Base-by-base conservation (phyloP, 1,284 basidiomycete genomes). In the Chiua sp. region DNA sequence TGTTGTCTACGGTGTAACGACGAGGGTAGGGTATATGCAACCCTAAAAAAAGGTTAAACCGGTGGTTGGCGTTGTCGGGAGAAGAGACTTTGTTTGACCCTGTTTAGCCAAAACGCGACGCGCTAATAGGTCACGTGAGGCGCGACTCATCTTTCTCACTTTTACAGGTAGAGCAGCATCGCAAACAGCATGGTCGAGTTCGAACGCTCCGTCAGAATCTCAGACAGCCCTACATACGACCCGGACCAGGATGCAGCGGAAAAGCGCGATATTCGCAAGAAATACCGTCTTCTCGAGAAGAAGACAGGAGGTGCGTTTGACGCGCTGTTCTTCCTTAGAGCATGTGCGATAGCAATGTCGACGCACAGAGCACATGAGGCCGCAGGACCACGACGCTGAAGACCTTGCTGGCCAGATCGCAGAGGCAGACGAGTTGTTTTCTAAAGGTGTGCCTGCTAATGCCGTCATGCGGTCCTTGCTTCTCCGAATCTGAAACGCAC, bases 191-290 rank as follows among this genome's bases (percentile, higher is more conserved):
- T 73, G 72, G 64, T 54, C 26, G 54, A 63, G 12, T 59, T 55
- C 42, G 62, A 72, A 20, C 26, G 32, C 28, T 37, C 48, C 8
- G 51, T 44, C 33, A 54, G 54, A 5, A 13, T 33, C 26, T 44
- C 42, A 22, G 51, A 67, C 69, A 75, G 73, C 47, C 75, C 82
- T 23, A 76, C 79, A 20, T 93, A 91, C 67, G 90, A 93, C 69
- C 91, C 92, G 18, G 90, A 93, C 70, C 91, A 93, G 69, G 81
- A 92, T 76, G 83, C 85, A 3, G 87, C 89, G 58, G 86, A 90
- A 72, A 88, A 90, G 72, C 87, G 92, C 64, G 79, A 79, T 47
- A 77, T 93, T 10, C 80, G 92, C 50, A 86, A 87, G 69, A 79
- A 84, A 62, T 93, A 92, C 69, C 86, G 91, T 62, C 77, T 80